These are phyloP conservation scores for Chrysopogon serrulatus DNA, from an alignment of 176 grass and related monocot species.

Conservation along the genomic window DNA sequence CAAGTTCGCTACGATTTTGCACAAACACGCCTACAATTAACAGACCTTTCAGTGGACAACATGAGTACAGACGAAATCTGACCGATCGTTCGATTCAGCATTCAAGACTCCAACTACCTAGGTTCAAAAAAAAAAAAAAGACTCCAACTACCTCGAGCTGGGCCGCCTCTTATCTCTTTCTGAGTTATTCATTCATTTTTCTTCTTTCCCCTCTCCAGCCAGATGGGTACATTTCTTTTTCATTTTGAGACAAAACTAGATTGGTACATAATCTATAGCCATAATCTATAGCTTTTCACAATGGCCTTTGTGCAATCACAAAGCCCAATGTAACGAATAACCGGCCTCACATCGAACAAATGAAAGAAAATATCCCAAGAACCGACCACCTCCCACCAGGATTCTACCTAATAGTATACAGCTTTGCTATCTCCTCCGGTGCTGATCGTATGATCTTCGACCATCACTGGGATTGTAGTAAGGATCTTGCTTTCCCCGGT, in stretches of 20 bases:
- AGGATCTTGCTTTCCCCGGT: slow-evolving; percentile 17
- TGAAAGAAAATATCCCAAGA: background rate
- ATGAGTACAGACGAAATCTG: background rate
- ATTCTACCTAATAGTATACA: slow-evolving; percentile 32
- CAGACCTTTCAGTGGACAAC: background rate
- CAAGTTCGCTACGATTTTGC: background rate
- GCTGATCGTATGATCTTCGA: slow-evolving; percentile 12
- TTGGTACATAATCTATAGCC: slow-evolving; percentile 11
- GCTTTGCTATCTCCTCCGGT: slow-evolving; percentile 35
- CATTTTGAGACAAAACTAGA: background rate
- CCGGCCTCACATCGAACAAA: slow-evolving; percentile 10
- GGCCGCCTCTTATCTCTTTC: background rate
- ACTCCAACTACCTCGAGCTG: background rate
- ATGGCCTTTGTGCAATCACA: slow-evolving; percentile 27
- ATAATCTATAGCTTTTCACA: slow-evolving; percentile 16
- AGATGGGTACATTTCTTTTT: background rate
- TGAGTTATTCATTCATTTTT: background rate
- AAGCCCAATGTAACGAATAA: slow-evolving; percentile 30
- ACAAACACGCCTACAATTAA: background rate
- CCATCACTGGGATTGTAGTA: slow-evolving; percentile 21
- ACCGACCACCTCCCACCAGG: background rate
- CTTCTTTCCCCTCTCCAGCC: background rate
- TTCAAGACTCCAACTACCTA: background rate
- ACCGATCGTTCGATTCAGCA: background rate
- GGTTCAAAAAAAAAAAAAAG: too few species aligned